These are phyloP conservation scores for Aeminium ludgeri DNA, from an alignment of 495 filamentous ascomycete species.

Conservation along the genomic window DNA sequence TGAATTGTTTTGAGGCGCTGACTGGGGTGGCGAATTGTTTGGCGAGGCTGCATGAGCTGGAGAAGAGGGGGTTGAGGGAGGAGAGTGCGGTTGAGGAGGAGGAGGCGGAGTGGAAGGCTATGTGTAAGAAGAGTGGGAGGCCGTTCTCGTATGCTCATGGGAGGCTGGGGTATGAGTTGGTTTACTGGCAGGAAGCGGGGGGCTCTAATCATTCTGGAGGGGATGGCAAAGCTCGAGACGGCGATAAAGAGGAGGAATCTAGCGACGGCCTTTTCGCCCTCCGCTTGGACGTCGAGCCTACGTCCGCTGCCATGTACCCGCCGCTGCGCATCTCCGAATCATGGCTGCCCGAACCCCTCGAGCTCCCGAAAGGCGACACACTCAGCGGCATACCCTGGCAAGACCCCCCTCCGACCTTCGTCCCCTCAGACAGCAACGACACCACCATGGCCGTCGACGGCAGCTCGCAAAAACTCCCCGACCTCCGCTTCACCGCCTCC, in stretches of 20 bases:
- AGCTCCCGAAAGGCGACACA: conserved; percentile 17
- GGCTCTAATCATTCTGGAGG: not conserved
- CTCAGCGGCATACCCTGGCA: conserved; percentile 46
- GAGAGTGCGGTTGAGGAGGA: conserved; percentile 16
- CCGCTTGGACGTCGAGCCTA: conserved; percentile 45
- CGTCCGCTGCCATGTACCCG: conserved; percentile 33
- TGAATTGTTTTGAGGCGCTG: conserved; percentile 81
- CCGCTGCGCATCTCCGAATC: conserved; percentile 45
- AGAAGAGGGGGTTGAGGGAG: conserved; percentile 50
- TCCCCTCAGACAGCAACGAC: conserved; percentile 12
- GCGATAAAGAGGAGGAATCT: conserved; percentile 6
- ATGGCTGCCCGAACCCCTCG: conserved; percentile 47
- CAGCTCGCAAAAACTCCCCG: conserved; percentile 42
- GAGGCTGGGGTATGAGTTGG: conserved; percentile 57
- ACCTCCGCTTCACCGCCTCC: conserved; percentile 66
- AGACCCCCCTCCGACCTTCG: conserved; percentile 35
- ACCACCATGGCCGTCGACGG: conserved; percentile 34
- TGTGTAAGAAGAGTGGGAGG: conserved; percentile 53
- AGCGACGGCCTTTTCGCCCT: conserved; percentile 39
- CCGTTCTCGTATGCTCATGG: conserved; percentile 61
- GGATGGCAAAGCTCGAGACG: too few relatives aligned
- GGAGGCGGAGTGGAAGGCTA: conserved; percentile 36
- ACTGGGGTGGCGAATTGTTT: conserved; percentile 60
- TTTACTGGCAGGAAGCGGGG: conserved; percentile 51
- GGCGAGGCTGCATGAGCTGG: conserved; percentile 44